Percentiles rank a stretch among this genome's conserved stretches.
Conservation (phyloP, 331 rosid species). For the Pyrus hybrid region DNA sequence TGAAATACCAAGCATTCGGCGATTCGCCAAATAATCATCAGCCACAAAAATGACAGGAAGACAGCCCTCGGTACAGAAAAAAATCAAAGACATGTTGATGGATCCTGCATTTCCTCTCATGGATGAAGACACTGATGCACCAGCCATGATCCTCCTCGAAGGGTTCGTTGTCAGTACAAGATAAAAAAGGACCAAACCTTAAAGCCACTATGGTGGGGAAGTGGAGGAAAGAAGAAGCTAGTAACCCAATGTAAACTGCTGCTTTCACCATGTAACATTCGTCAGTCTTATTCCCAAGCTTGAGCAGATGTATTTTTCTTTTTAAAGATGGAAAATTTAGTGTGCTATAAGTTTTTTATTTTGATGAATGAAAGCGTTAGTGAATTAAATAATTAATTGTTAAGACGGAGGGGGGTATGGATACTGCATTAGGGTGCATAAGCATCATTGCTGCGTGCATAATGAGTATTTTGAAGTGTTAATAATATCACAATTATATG, state of each 20-base stretch:
- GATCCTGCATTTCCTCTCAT: not conserved
- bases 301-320: too few species aligned
- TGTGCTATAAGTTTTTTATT: too few species aligned
- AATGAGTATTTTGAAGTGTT: accelerated
- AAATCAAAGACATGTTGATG: not conserved
- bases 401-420: too few species aligned
- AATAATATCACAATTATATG: too few species aligned
- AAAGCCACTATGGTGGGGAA: not conserved
- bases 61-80: not conserved
- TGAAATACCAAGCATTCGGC: not conserved
- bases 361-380: too few species aligned
- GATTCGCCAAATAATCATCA: not conserved
- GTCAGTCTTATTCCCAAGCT: conserved; percentile 43
- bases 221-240: conserved; percentile 18
- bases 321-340: too few species aligned
- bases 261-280: conserved; percentile 93
- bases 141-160: not conserved
- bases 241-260: conserved; percentile 94
- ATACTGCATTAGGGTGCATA: too few species aligned
- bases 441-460: too few species aligned
- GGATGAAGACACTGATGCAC: not conserved
- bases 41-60: not conserved
- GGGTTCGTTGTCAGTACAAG: not conserved
- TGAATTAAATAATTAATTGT: too few species aligned
- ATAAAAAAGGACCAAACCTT: conserved; percentile 1